Evolutionary conservation across 257 asterid genomes (phyloP), one percentile per base, ranked within the genome.

Genomic region (Verbascum thapsus): DNA sequence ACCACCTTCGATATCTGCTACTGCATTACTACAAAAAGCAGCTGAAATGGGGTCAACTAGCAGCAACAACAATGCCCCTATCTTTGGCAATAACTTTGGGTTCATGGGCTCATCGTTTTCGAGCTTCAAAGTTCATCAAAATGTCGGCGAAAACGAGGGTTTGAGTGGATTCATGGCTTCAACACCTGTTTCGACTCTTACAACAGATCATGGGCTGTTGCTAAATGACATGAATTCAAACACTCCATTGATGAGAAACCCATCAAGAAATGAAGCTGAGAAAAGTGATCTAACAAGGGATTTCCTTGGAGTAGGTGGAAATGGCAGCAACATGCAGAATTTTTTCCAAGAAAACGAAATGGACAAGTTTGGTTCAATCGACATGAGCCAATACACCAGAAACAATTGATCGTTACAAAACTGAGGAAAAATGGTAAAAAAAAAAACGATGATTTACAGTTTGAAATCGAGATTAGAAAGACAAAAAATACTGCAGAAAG

Each of bases 251-350:
- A 38, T 57, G 54, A 63, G 32, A 9, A 60, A 47, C 13, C 39
- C 40, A 16, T 55, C 40, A 20, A 49, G 34, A 6, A 67, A 16
- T 20, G 78, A 71, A 53, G 81, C 53, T 35, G 81, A 75, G 58
- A 77, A 82, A 37, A 62, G 83, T 26, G 32, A 26, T 59, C 61
- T 78, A 10, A 87, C 95, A 1, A 76, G 95, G 54, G 95, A 84
- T 78, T 87, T 87, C 63, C 95, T 87, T n/a, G 92, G 95, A 43
- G 89, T 84, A 8, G 92, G 90, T 35, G 81, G 74, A 45, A 76
- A 72, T 41, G 75, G 76, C 35, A n/a, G n/a, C n/a, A 76, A 48
- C 41, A 52, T 75, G 17, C 60, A 74, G 5, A 26, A 26, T n/a
- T 81, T 83, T 66, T 64, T 76, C 47, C 77, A 74, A 58, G 77